A percentile compares a stretch with the other conserved stretches of the same genome.
Evolutionary conservation across 1,284 basidiomycete genomes (phyloP).

Genomic region (Apiotrichum laibachii): DNA sequence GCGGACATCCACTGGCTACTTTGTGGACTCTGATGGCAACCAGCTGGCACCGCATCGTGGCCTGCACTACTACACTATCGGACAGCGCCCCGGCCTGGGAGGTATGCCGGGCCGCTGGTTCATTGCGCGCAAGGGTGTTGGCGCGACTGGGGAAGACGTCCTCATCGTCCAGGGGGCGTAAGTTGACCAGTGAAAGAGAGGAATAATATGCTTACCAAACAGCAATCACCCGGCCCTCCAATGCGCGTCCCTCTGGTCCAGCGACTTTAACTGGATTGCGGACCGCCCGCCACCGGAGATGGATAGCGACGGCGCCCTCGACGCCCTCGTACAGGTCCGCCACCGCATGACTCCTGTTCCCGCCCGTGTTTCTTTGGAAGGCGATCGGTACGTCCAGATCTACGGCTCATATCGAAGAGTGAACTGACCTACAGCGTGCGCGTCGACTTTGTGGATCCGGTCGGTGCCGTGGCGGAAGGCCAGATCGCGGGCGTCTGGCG

Average conservation of each 20-base stretch:
- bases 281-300: conserved; percentile 58
- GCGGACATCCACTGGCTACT: conserved; percentile 59
- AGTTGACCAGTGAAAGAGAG: conserved; percentile 31
- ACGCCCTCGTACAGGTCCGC: conserved; percentile 64
- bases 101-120: conserved; percentile 68
- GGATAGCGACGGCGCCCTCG: conserved; percentile 54
- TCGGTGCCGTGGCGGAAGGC: conserved; percentile 71
- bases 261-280: conserved; percentile 69
- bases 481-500: conserved; percentile 75
- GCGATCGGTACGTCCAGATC: conserved; percentile 5
- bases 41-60: conserved; percentile 68
- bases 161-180: conserved; percentile 73
- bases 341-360: conserved; percentile 63
- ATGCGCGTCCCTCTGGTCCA: conserved; percentile 54
- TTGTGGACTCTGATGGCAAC: conserved; percentile 63
- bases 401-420: not conserved
- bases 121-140: conserved; percentile 69
- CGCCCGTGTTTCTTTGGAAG: conserved; percentile 32
- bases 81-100: conserved; percentile 67
- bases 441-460: conserved; percentile 58
- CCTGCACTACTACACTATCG: conserved; percentile 85
- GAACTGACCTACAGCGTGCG: conserved; percentile 45
- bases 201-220: conserved; percentile 5
- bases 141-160: conserved; percentile 59
- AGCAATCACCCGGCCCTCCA: conserved; percentile 68